Base-by-base conservation (phyloP, 345 rosid species). In the Draba incana region DNA sequence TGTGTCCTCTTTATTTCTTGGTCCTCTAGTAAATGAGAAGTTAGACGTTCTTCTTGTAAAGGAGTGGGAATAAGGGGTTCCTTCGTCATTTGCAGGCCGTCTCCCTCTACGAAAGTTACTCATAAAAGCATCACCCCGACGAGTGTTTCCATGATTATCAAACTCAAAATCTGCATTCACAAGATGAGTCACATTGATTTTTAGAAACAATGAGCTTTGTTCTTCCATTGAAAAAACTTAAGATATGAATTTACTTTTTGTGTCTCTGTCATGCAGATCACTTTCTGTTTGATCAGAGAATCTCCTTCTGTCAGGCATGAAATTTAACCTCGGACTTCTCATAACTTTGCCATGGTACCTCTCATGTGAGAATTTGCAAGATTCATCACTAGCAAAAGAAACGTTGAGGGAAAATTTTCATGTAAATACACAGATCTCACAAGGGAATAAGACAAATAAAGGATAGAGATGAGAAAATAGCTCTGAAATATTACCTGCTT, bases 401-500 rank as follows among this genome's bases (percentile, higher is more conserved):
- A 53, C 43, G 23, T 65, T 8, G 14, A 59, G 67, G 47, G 45
- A 70, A 43, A 58, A 6, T 55, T 56, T 70, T 5, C 8, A 50
- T 70, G 37, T 33, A 54, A 3, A 59, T 10, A 70, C 38, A 20
- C 46, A 70, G 10, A 27, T 51, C 27, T 43, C 45, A 15, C 15
- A 39, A 50, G 31, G 11, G 47, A 33, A 64, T 20, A 50, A 47
- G 24, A 35, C 23, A 33, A 73, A 52, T 73, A 48, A 7, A 13
- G 16, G 6, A 27, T 53, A 47, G 14, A 15, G 15, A 50, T 11
- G 27, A 62, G 43, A 41, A 67, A 28, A 46, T 20, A 27, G 62
- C 64, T 45, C 66, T 70, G 68, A 48, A 77, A 79, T 80, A 75
- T 87, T 88, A 92, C 95, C 98, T 86, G 84, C 86, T 90, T 86